Evolutionary conservation across 1,284 basidiomycete genomes (phyloP), one percentile per base, ranked within the genome.

Genomic region (Pterula multifida): DNA sequence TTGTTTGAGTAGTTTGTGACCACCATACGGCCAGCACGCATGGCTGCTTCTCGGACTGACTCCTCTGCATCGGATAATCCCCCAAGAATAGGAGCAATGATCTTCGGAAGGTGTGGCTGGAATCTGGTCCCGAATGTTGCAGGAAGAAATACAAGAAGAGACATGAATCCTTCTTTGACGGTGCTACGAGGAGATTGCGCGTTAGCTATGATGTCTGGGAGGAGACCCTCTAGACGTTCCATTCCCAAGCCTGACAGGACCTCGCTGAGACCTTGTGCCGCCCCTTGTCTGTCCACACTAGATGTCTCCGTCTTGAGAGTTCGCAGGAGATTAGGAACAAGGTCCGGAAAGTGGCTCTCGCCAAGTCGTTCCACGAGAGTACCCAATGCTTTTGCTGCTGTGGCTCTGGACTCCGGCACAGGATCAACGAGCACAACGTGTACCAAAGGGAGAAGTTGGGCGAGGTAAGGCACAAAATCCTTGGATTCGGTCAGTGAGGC

Each of bases 1-100:
- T 84, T 89, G 62, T 63, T 79, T 23, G 92, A 89, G 69, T 98
- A 97, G 67, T 97, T 97, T 53, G 85, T 87, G 55, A 98, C 91
- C 58, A 98, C 88, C 94, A 98, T 98, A 57, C 95, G 79, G 55
- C 95, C 95, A n/a, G 96, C 95, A 35, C 91, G 81, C 94, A 98
- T 97, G 3, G 95, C 94, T 13, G 95, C 94, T 55, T 97, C 92
- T 45, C 93, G 78, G 3, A 94, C 90, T 60, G 87, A 92, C 69
- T 98, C 96, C 57, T 95, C 93, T 3, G 84, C 75, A 64, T 98
- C 96, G 0, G 95, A 89, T 36, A 99, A 71, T 59, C 96, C 96
- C 52, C 81, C 82, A 47, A 98, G 75, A 59, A 98, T 96, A 0
- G 95, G 96, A 6, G 86, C 73, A 49, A 98, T 90, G 61, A 98